These are phyloP conservation scores for Fusarium kyushuense DNA, from an alignment of 2,329 filamentous ascomycete species.

Conservation along the genomic window DNA sequence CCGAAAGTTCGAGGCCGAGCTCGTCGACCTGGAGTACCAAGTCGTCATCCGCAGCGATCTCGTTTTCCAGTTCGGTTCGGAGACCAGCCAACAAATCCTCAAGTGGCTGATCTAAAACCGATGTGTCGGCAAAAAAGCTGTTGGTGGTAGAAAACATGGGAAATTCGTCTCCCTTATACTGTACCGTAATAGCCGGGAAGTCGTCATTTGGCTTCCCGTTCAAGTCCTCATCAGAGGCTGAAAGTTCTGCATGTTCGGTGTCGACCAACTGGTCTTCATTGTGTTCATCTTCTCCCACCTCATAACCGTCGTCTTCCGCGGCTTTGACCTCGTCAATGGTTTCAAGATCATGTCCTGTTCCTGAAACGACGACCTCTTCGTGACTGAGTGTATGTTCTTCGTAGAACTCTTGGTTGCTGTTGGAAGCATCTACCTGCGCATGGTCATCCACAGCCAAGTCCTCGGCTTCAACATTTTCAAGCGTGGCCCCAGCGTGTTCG, in stretches of 20 bases:
- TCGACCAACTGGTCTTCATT: slow-evolving; percentile 20
- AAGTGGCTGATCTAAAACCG: slow-evolving; percentile 59
- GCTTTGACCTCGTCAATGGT: slow-evolving; percentile 4
- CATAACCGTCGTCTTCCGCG: slow-evolving; percentile 14
- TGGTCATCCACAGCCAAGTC: slow-evolving; percentile 9
- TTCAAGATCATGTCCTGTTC: slow-evolving; percentile 6
- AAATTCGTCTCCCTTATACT: slow-evolving; percentile 59
- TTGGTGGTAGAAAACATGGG: slow-evolving; percentile 56
- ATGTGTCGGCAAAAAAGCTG: slow-evolving; percentile 60
- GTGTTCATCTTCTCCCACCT: slow-evolving; percentile 24
- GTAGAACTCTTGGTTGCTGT: slow-evolving; percentile 22
- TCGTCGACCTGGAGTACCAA: slow-evolving; percentile 65
- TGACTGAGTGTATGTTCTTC: slow-evolving; percentile 3
- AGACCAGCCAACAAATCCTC: slow-evolving; percentile 59
- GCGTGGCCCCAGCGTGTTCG: slow-evolving; percentile 1
- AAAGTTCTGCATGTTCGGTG: slow-evolving; percentile 10
- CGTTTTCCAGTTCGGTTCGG: slow-evolving; percentile 60
- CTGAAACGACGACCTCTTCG: slow-evolving; percentile 10
- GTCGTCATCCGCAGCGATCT: slow-evolving; percentile 61
- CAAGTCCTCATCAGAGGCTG: slow-evolving; percentile 21
- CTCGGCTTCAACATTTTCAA: slow-evolving; percentile 19
- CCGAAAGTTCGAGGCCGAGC: slow-evolving; percentile 65
- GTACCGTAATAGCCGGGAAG: slow-evolving; percentile 56
- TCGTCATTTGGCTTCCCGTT: slow-evolving; percentile 31
- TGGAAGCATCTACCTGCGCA: slow-evolving; percentile 24